Conservation (phyloP, 345 rosid species). For the Boechera retrofracta region DNA sequence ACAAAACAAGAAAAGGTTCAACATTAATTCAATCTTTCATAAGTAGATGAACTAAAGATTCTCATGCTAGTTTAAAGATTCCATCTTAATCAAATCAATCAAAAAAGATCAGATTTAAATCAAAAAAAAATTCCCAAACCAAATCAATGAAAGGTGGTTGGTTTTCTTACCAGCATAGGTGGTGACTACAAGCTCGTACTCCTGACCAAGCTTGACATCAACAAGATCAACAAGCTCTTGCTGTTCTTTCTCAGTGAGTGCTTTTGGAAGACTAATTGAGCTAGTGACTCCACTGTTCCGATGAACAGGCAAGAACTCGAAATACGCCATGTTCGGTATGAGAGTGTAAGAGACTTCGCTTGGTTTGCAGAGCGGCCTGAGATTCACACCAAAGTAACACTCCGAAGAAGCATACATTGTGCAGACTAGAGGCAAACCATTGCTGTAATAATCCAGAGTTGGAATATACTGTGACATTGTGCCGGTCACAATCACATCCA, state of each 20-base stretch:
- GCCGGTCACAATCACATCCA: slow-evolving; percentile 98
- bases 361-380: slow-evolving; percentile 81
- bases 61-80: not conserved
- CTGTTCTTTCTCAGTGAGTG: slow-evolving; percentile 84
- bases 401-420: slow-evolving; percentile 98
- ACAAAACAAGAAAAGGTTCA: not conserved
- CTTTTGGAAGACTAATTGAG: slow-evolving; percentile 65
- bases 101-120: not conserved
- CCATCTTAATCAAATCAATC: not conserved
- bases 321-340: slow-evolving; percentile 92
- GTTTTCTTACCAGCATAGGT: slow-evolving; percentile 80
- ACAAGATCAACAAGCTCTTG: slow-evolving; percentile 84
- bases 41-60: not conserved
- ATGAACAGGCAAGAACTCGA: slow-evolving; percentile 88
- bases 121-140: not conserved
- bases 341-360: slow-evolving; percentile 90
- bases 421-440: slow-evolving; percentile 87
- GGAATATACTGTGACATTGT: slow-evolving; percentile 98
- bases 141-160: not conserved
- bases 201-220: slow-evolving; percentile 93
- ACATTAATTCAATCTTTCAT: not conserved
- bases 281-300: slow-evolving; percentile 66
- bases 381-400: slow-evolving; percentile 93
- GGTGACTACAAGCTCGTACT: slow-evolving; percentile 97
- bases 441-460: slow-evolving; percentile 88